Evolutionary conservation across 805 yeast species (phyloP).

Genomic region (Candida quercuum): DNA sequence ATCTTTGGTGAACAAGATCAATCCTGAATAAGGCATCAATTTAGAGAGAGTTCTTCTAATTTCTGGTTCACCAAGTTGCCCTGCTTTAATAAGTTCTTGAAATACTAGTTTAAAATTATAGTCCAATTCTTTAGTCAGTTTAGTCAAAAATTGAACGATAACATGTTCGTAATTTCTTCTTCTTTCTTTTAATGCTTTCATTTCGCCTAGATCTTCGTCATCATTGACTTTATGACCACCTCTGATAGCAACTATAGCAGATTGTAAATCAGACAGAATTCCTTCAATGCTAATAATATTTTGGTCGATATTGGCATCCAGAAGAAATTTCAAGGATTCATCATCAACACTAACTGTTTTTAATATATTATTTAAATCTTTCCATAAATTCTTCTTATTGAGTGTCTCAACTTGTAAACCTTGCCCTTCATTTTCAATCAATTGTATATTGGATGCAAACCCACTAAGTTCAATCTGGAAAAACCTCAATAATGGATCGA

Average conservation of each 20-base stretch:
- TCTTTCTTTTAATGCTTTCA: slow-evolving; percentile 70
- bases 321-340: slow-evolving; percentile 42
- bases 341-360: slow-evolving; percentile 65
- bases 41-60: slow-evolving; percentile 24
- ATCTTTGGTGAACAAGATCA: slow-evolving; percentile 54
- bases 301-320: slow-evolving; percentile 42
- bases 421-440: slow-evolving; percentile 68
- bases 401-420: slow-evolving; percentile 81
- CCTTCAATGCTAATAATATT: slow-evolving; percentile 48
- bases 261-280: slow-evolving; percentile 49
- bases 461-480: slow-evolving; percentile 59
- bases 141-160: slow-evolving; percentile 42
- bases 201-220: slow-evolving; percentile 44
- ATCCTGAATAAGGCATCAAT: slow-evolving; percentile 41
- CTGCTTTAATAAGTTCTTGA: slow-evolving; percentile 24
- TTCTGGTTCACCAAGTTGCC: slow-evolving; percentile 22
- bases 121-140: slow-evolving; percentile 39
- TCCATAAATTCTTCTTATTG: slow-evolving; percentile 71
- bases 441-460: slow-evolving; percentile 61
- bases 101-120: slow-evolving; percentile 34
- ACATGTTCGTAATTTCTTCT: slow-evolving; percentile 54
- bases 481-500: slow-evolving; percentile 49
- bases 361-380: slow-evolving; percentile 62
- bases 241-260: slow-evolving; percentile 61
- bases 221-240: slow-evolving; percentile 38